Evolutionary conservation across 352 stramenopile species (phyloP), one percentile per base, ranked within the genome.

Genomic region (Thalassiosira livingstoniorum): DNA sequence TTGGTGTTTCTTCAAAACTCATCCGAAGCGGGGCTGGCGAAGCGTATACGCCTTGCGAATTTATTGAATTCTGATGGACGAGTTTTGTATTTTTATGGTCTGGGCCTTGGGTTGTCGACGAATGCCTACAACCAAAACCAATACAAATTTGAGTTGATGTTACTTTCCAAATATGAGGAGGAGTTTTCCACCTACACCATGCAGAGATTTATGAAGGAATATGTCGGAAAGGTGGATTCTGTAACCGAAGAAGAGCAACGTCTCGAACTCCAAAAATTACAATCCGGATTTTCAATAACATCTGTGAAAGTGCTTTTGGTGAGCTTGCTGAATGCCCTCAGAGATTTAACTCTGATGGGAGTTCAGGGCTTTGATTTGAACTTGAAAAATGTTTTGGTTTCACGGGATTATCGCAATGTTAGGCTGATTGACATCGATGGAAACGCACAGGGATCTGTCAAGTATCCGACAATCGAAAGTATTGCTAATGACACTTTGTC

Each of bases 341-440:
- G 77, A 79, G 69, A 80, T 70, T 71, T 79, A 13, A 84, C 77
- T 11, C 66, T 92, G 32, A 88, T 92, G 85, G 87, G 87, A 54
- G 78, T 91, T 43, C 42, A 70, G 29, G 82, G 85, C 2, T 92
- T 92, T 82, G 87, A 92, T 72, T 92, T 92, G 37, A 91, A 91
- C 69, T 64, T 89, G 53, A 90, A 89, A 32, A 92, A 92, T 75
- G 87, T 92, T 4, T 80, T 92, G 54, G 81, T 92, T 13, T 91
- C 85, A 34, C 72, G 83, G 55, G 87, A 92, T 73, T 81, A 87
- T 63, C 69, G 74, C 32, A 81, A 43, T 34, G 84, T 90, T 55
- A 57, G 81, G 2, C 70, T 92, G 2, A 86, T 92, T 65, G 87
- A 92, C 65, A 91, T 92, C 71, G 87, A 92, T 79, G 87, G 87